Evolutionary conservation across 176 grass and related monocot species (phyloP), one percentile per base, ranked within the genome.

Genomic region (Eleusine indica): DNA sequence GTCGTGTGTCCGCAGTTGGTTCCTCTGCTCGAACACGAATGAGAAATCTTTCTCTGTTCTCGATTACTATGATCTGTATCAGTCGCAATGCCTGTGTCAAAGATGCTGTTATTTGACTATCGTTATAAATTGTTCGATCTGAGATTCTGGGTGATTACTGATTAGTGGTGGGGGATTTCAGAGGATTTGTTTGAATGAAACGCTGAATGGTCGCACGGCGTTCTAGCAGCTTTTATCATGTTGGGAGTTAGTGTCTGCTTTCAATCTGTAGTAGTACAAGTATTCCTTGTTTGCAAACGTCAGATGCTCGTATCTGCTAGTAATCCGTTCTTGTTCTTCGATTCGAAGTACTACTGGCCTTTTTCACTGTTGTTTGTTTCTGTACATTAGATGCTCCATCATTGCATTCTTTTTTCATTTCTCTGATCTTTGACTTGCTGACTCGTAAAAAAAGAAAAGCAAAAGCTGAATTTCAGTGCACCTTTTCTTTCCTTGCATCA

Each of bases 391-490:
- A 70, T 77, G 79, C 77, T 14, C 46, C 57, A 66, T 77, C 64
- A 13, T 76, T 64, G 5, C 7, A 64, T 64, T 18, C 25, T 82
- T 47, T 47, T 63, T 76, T n/a, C 43, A 28, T 80, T 71, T 57
- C 18, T 38, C 52, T 85, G 82, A 66, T 60, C 83, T 72, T 86
- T 86, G 78, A 86, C 78, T 76, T 30, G 78, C 58, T 71, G 58
- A 21, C 28, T 8, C 2, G 38, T n/a, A 78, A 25, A 14, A 14
- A 38, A 78, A 47, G 9, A 2, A 73, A 71, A 90, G 73, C 85
- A 81, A 88, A 83, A 91, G 73, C 54, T 57, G 73, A 30, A 80
- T 87, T 68, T 86, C 68, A 42, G 22, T 28, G 44, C 70, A 42
- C 52, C 82, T 86, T 87, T 88, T n/a, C 28, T 64, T 40, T 41